Percentiles rank a stretch among this genome's conserved stretches.
Evolutionary conservation across 1,139 yeast species (phyloP).

Genomic region (Kluyveromyces marxianus): DNA sequence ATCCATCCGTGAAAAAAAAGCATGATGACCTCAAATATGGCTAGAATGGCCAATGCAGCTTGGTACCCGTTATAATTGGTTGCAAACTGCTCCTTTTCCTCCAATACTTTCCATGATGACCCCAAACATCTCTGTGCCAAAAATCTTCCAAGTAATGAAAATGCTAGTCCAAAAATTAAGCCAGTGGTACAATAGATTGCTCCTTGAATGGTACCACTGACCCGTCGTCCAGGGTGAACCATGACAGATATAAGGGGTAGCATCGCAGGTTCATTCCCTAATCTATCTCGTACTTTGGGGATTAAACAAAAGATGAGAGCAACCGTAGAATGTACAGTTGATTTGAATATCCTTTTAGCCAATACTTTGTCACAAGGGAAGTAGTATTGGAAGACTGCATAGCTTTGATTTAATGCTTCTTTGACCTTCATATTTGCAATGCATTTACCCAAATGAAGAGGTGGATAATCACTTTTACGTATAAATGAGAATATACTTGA

Average conservation of each 20-base stretch:
- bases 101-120: conserved; percentile 16
- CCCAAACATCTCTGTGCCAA: conserved; percentile 35
- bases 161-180: conserved; percentile 37
- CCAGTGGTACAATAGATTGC: conserved; percentile 36
- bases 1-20: conserved; percentile 42
- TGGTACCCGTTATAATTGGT: conserved; percentile 29
- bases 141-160: conserved; percentile 36
- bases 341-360: conserved; percentile 34
- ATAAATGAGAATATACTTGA: too few relatives aligned
- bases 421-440: not conserved
- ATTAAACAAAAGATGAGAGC: conserved; percentile 36
- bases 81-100: conserved; percentile 26
- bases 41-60: conserved; percentile 37
- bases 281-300: conserved; percentile 28
- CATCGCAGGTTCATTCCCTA: conserved; percentile 40
- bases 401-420: not conserved
- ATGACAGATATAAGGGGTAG: conserved; percentile 39
- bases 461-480: too few relatives aligned
- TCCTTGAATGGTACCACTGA: conserved; percentile 41
- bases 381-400: conserved; percentile 10
- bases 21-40: conserved; percentile 40
- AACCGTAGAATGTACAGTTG: conserved; percentile 34
- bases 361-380: conserved; percentile 27
- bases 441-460: not conserved
- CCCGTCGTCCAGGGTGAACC: conserved; percentile 43